Evolutionary conservation across 1,284 basidiomycete genomes (phyloP).

Genomic region (Ganoderma sp.): DNA sequence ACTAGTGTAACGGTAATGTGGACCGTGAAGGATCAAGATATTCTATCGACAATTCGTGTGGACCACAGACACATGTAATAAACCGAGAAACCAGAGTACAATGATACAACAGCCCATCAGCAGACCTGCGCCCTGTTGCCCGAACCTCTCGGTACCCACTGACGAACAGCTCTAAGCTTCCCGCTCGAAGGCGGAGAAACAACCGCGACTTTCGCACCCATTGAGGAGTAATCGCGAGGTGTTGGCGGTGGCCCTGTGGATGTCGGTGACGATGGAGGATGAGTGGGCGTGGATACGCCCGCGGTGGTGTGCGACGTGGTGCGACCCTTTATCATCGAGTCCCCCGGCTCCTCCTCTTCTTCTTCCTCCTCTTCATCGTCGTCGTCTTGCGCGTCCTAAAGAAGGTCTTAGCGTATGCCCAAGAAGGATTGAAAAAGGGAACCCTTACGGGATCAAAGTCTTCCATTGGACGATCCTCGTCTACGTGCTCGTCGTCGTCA

Average conservation of each 20-base stretch:
- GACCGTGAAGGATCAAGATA: background rate
- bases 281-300: constrained; percentile 43
- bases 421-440: constrained; percentile 5
- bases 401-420: constrained; percentile 17
- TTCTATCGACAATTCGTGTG: constrained; percentile 7
- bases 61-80: constrained; percentile 5
- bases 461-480: constrained; percentile 77
- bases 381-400: constrained; percentile 67
- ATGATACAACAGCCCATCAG: constrained; percentile 28
- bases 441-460: constrained; percentile 79
- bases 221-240: constrained; percentile 33
- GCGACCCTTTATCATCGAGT: constrained; percentile 42
- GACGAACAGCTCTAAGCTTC: constrained; percentile 55
- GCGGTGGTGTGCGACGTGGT: constrained; percentile 41
- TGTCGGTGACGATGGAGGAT: constrained; percentile 38
- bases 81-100: constrained; percentile 13
- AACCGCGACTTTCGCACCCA: constrained; percentile 13
- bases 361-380: constrained; percentile 64
- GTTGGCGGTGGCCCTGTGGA: constrained; percentile 40
- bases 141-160: constrained; percentile 45
- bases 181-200: constrained; percentile 38
- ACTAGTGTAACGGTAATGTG: constrained; percentile 1
- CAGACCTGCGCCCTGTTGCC: constrained; percentile 31
- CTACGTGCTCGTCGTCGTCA: constrained; percentile 67
- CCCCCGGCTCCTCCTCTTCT: constrained; percentile 51